These are phyloP conservation scores for Metschnikowia noctiluminum DNA, from an alignment of 805 yeast genomes.

Conservation along the genomic window DNA sequence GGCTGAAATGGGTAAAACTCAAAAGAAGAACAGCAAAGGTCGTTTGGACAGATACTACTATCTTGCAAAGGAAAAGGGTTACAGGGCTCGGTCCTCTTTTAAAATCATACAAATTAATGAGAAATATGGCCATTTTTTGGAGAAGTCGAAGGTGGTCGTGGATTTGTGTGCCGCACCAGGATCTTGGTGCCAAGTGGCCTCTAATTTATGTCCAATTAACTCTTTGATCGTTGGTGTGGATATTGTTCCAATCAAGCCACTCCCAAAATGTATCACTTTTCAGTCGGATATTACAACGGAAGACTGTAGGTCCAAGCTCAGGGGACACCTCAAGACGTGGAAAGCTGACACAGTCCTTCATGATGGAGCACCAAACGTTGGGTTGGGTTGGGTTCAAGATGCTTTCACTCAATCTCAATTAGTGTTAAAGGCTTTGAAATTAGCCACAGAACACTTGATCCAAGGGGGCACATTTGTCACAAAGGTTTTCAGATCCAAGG, in stretches of 20 bases:
- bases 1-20: constrained; percentile 75
- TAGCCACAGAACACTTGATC: constrained; percentile 88
- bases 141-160: constrained; percentile 90
- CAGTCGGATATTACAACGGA: constrained; percentile 98
- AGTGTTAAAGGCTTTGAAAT: constrained; percentile 85
- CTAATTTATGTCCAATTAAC: constrained; percentile 86
- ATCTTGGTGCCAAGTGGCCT: constrained; percentile 99
- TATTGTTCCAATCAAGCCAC: constrained; percentile 94
- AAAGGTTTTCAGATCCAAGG: constrained; percentile 97
- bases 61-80: constrained; percentile 96
- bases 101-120: constrained; percentile 92
- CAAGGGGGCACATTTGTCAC: constrained; percentile 96
- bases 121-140: constrained; percentile 92
- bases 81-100: constrained; percentile 98
- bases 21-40: constrained; percentile 95
- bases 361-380: constrained; percentile 99
- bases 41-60: constrained; percentile 97
- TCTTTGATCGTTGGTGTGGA: constrained; percentile 98
- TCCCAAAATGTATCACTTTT: constrained; percentile 91
- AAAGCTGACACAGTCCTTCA: constrained; percentile 97
- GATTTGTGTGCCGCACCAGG: constrained; percentile 99
- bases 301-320: constrained; percentile 88
- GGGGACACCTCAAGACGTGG: constrained; percentile 98
- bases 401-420: constrained; percentile 97
- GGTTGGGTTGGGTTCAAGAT: constrained; percentile 99